Base-by-base conservation (phyloP, 129 eudicot genomes). In the Lonicera japonica region DNA sequence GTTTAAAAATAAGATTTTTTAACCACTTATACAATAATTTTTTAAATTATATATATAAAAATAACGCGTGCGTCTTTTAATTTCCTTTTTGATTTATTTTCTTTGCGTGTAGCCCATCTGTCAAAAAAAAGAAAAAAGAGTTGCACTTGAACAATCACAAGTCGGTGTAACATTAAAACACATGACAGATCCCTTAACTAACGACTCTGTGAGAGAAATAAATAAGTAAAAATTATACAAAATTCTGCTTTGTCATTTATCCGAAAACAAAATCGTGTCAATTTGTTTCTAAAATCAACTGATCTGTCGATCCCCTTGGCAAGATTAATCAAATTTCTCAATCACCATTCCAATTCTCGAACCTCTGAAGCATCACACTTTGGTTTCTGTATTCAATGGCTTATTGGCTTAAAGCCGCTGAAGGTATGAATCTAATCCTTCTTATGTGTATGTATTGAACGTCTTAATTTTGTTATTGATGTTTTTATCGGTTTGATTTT, bases 341-440 rank as follows among this genome's bases (percentile, higher is more conserved):
- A 18, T 54, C 58, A 54, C 11, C 58, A 54, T 54, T 54, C 25
- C 20, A 54, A 21, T 21, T 9, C n/a, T 10, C 18, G 17, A 23
- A 24, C 23, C 25, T 56, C 6, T 43, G 54, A 21, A 19, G 20
- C 65, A 41, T 29, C 52, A 39, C 65, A 41, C 17, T 24, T 61
- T 21, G 21, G 24, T 45, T 45, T 21, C 52, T 61, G 20, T 14
- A 4, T 23, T 23, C 16, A 59, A 89, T 90, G 97, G 89, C 88
- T 48, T 73, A 75, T 61, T 90, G 97, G 97, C 87, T 90, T 70
- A 86, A 81, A 77, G 95, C 94, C 46, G 97, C 97, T 24, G 95
- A 90, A 90, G 97, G 97, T 90, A 51, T 52, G 61, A 25, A 70
- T 62, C 25, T 41, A 39, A 21, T 17, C 21, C 3, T 46, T 50